Conservation (phyloP, 2,329 filamentous ascomycete genomes). For the Ceratocystis ficicola region DNA sequence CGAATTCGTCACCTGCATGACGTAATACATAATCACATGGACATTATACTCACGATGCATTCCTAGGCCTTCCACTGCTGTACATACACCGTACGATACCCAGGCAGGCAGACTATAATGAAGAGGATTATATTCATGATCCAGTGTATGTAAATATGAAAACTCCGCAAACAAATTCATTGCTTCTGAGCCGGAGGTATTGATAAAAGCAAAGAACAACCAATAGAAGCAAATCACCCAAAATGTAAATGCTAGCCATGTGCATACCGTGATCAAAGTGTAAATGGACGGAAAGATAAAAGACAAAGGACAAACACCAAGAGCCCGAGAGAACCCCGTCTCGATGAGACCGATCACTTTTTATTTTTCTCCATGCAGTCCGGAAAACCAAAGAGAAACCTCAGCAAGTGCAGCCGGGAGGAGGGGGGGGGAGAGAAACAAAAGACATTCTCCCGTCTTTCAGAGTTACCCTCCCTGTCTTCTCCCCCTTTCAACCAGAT, state of each 20-base stretch:
- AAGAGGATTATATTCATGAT: not conserved
- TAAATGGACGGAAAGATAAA: constrained; percentile 22
- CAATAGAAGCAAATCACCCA: constrained; percentile 7
- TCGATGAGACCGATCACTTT: not conserved
- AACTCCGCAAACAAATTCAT: not conserved
- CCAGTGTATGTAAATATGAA: not conserved
- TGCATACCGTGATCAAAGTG: not conserved
- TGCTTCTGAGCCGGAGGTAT: not conserved
- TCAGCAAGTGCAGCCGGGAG: not conserved
- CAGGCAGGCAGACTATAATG: no score
- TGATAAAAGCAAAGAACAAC: not conserved
- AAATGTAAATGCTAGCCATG: constrained; percentile 4
- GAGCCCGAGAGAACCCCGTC: constrained; percentile 11
- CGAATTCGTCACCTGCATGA: no score
- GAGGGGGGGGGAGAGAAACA: no score
- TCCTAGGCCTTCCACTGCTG: no score
- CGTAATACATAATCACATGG: no score
- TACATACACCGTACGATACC: no score
- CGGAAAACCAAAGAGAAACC: not conserved
- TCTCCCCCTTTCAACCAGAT: not conserved
- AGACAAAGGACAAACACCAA: constrained; percentile 24
- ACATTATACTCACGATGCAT: no score
- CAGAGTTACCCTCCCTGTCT: constrained; percentile 1
- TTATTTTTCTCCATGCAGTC: constrained; percentile 24
- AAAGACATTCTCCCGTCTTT: not conserved